Conservation (phyloP, 2,329 filamentous ascomycete species). For the Diplodia corticola region DNA sequence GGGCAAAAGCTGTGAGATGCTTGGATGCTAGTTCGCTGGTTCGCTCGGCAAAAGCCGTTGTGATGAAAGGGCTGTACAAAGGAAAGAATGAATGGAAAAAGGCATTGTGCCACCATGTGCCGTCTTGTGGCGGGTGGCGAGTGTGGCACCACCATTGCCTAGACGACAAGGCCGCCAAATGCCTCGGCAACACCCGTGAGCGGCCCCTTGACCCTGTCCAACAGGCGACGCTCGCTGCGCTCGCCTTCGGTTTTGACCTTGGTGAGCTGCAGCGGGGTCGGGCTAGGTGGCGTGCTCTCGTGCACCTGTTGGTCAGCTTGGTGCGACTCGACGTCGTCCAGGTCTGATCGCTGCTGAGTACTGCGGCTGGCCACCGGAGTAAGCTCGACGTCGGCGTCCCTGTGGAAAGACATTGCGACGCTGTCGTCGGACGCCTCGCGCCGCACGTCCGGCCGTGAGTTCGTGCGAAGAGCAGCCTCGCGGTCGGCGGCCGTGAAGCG, state of each 20-base stretch:
- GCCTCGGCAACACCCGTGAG: slow-evolving; percentile 22
- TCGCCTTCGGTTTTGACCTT: slow-evolving; percentile 20
- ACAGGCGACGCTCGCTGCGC: slow-evolving; percentile 12
- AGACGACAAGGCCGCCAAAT: slow-evolving; percentile 21
- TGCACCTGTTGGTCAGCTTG: slow-evolving; percentile 4
- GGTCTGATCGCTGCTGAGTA: slow-evolving; percentile 10
- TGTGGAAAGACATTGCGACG: slow-evolving; percentile 13
- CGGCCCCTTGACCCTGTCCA: slow-evolving; percentile 18
- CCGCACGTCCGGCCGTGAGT: slow-evolving; percentile 2
- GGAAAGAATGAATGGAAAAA: slow-evolving; percentile 4
- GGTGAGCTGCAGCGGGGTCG: slow-evolving; percentile 11
- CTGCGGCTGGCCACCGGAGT: slow-evolving; percentile 22
- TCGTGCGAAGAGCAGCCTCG: background rate
- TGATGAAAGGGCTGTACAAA: slow-evolving; percentile 1
- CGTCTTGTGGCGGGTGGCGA: slow-evolving; percentile 2
- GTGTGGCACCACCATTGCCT: background rate
- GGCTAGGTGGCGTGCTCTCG: slow-evolving; percentile 4
- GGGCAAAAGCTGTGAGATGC: background rate
- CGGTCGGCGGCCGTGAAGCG: slow-evolving; percentile 31
- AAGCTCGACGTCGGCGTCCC: slow-evolving; percentile 18
- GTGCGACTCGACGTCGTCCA: slow-evolving; percentile 5
- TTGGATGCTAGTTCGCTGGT: background rate
- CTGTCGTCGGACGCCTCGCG: slow-evolving; percentile 10
- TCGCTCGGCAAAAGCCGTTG: background rate
- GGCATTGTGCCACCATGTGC: background rate